A percentile compares a stretch with the other conserved stretches of the same genome.
Conservation (phyloP, 169 alveolate species). For the Eimeria acervulina region DNA sequence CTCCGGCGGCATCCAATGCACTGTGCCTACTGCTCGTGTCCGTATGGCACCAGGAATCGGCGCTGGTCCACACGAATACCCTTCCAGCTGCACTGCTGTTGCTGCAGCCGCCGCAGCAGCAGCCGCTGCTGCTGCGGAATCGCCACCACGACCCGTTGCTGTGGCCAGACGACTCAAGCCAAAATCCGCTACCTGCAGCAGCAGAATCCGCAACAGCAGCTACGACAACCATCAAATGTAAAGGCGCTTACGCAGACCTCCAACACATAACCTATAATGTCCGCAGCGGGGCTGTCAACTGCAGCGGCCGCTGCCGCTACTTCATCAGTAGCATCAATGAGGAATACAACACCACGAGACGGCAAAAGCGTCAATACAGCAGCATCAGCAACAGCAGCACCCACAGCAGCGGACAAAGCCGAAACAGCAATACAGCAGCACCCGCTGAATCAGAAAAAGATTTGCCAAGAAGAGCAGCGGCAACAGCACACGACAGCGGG, state of each 20-base stretch:
- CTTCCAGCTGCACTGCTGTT: conserved; percentile 6
- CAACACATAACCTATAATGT: neutral
- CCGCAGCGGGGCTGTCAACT: neutral
- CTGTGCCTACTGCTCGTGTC: conserved; percentile 90
- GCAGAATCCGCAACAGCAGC: neutral
- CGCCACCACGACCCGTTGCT: conserved; percentile 97
- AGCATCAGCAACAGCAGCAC: neutral
- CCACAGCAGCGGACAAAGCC: neutral
- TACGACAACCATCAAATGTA: neutral
- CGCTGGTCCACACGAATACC: neutral
- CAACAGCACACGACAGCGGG: neutral
- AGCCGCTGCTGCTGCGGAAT: conserved; percentile 84
- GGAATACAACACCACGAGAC: neutral
- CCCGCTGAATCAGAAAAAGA: neutral
- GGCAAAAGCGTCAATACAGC: neutral
- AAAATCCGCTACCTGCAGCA: conserved; percentile 79
- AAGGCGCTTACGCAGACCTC: neutral
- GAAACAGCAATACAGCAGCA: neutral
- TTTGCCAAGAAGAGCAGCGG: neutral
- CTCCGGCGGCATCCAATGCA: conserved; percentile 97
- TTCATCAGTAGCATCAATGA: neutral
- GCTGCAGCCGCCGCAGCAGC: conserved; percentile 42
- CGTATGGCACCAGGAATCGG: conserved; percentile 17
- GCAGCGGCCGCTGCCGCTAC: neutral
- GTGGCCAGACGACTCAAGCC: conserved; percentile 85